Evolutionary conservation across 371 early-diverging fungal species (phyloP), one percentile per base, ranked within the genome.

Genomic region (Coemansia sp.): DNA sequence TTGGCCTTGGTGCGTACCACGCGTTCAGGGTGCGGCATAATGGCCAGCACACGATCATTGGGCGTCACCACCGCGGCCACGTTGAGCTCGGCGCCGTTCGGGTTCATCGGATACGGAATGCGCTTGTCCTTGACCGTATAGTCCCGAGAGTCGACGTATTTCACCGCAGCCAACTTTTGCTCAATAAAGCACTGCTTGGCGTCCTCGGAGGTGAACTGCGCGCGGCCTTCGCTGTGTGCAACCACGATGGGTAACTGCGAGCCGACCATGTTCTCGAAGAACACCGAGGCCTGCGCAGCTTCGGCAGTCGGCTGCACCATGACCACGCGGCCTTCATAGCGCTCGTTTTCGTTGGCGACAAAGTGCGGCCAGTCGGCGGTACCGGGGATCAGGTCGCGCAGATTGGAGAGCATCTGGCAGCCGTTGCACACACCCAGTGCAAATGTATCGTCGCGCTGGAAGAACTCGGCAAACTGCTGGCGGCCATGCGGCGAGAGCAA

Each of bases 21-120:
- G 56, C 98, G 87, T 82, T 98, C 98, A 11, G 98, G 98, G 70
- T 98, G 98, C 58, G 98, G 98, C 98, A 98, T 98, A 83, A 97
- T 83, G 31, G 90, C 90, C 68, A 95, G 72, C 5, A 95, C 91
- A 60, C 97, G 87, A 16, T 97, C 98, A 61, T 92, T 88, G 50
- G 86, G 84, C 0, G 90, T 88, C 49, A 85, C 78, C 4, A 94
- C 83, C 33, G 90, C 97, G 31, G 97, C 88, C 60, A 97, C 83
- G 62, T 93, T 95, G 51, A 81, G 55, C n/a, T 89, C 88, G 12
- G 88, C 84, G 10, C 98, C 98, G 76, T 98, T 98, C 50, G 98
- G 98, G 78, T 98, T 98, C 82, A 81, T 84, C 47, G 98, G 98
- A 72, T 97, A 98, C 30, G 83, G 81, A 59, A 87, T 66, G 31